These are phyloP conservation scores for Gossypium mustelinum DNA, from an alignment of 345 rosid genomes.

Conservation along the genomic window DNA sequence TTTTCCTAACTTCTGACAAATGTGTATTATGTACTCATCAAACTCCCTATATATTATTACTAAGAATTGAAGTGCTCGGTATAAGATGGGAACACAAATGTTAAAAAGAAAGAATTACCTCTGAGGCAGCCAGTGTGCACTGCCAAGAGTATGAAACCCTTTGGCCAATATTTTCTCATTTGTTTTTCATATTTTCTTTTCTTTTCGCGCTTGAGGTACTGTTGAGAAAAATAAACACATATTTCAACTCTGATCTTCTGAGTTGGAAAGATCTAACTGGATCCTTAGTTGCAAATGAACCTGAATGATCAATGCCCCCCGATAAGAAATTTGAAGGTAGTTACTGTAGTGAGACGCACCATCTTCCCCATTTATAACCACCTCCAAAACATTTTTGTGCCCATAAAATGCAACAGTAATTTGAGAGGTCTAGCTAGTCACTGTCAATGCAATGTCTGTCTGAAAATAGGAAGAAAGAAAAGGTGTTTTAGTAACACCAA, in stretches of 20 bases:
- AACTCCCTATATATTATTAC: conserved; percentile 27
- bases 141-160: conserved; percentile 19
- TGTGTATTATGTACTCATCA: conserved; percentile 13
- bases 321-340: conserved; percentile 24
- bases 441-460: conserved; percentile 79
- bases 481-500: conserved; percentile 14
- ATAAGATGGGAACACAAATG: conserved; percentile 21
- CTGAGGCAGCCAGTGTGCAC: conserved; percentile 23
- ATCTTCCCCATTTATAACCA: conserved; percentile 30
- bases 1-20: conserved; percentile 1
- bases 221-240: conserved; percentile 22
- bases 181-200: neutral
- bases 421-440: conserved; percentile 53
- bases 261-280: conserved; percentile 21
- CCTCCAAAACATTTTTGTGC: conserved; percentile 34
- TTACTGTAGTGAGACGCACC: conserved; percentile 27
- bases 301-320: conserved; percentile 11
- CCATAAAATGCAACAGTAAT: conserved; percentile 18
- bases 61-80: conserved; percentile 18
- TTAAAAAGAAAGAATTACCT: conserved; percentile 30
- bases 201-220: conserved; percentile 14
- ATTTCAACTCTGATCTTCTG: conserved; percentile 25
- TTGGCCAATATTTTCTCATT: conserved; percentile 18
- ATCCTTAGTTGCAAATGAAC: conserved; percentile 27
- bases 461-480: conserved; percentile 31